Percentiles rank a stretch among this genome's conserved stretches.
Evolutionary conservation across 176 grass and related monocot genomes (phyloP).

Genomic region (maize (Zea mays)): Zm-B73-REFERENCE-NAM-5.0 NC_050103.1:22300501-22301000

Average conservation of each 20-base stretch:
- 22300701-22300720: no score
- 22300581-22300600: no score
- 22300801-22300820: not conserved
- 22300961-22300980: not conserved
- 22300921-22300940: not conserved
- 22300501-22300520: no score
- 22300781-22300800: not conserved
- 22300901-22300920: slow-evolving; percentile 6
- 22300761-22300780: not conserved
- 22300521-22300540: no score
- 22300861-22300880: not conserved
- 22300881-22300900: not conserved
- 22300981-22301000: not conserved
- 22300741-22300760: not conserved
- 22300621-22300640: not conserved
- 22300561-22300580: no score
- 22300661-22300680: not conserved
- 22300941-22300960: slow-evolving; percentile 4
- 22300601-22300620: no score
- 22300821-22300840: slow-evolving; percentile 5
- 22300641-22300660: no score
- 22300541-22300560: no score
- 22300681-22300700: no score
- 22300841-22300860: not conserved
- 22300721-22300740: slow-evolving; percentile 6